Percentiles rank a stretch among this genome's conserved stretches.
Conservation (phyloP, 306 rosid genomes). For the Ziziphus jujuba region DNA sequence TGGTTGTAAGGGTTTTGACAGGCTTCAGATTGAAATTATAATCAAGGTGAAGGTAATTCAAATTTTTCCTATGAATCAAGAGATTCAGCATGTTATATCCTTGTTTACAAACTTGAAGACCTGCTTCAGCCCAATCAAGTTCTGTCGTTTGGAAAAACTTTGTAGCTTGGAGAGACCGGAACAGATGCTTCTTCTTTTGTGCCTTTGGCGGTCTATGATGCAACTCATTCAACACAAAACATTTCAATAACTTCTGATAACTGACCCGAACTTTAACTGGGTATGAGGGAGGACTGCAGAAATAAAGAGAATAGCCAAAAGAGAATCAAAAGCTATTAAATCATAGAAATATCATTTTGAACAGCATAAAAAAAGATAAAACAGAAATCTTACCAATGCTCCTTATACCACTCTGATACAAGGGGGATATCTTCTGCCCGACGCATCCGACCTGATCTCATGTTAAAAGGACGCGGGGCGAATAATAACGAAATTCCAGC, state of each 20-base stretch:
- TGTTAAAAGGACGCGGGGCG: constrained; percentile 99
- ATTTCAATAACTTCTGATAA: constrained; percentile 88
- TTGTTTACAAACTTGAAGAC: constrained; percentile 99
- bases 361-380: not conserved
- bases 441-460: constrained; percentile 97
- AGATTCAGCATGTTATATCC: constrained; percentile 97
- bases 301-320: not conserved
- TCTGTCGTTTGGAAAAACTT: constrained; percentile 98
- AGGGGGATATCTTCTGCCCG: constrained; percentile 97
- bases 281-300: constrained; percentile 91
- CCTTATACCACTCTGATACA: constrained; percentile 97
- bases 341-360: not conserved
- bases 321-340: not conserved
- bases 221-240: constrained; percentile 95
- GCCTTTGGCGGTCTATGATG: constrained; percentile 99
- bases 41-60: constrained; percentile 98
- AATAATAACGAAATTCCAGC: constrained; percentile 90
- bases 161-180: constrained; percentile 94
- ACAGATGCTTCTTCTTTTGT: constrained; percentile 92
- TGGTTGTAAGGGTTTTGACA: constrained; percentile 91
- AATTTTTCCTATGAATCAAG: constrained; percentile 91
- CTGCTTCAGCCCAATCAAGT: constrained; percentile 99
- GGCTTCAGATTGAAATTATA: constrained; percentile 97
- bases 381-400: constrained; percentile 67
- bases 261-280: constrained; percentile 99